A percentile compares a stretch with the other conserved stretches of the same genome.
phyloP scores from a whole-genome alignment of 2,329 filamentous ascomycete genomes.

The Aureobasidium melanogenum region DNA sequence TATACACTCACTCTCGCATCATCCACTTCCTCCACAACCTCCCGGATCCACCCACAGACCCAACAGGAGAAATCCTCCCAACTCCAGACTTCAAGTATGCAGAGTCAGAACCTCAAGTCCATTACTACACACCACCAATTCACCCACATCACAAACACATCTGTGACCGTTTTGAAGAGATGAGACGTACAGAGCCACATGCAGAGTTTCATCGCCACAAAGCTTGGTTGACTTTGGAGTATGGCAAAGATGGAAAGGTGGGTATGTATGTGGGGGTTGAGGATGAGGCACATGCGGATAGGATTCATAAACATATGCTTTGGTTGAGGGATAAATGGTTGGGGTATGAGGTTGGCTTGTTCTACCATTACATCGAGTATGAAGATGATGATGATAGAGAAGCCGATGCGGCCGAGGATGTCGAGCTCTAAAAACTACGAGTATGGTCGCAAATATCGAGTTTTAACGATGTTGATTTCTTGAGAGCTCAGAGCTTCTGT shows the following conservation, averaged over 20 bases:
- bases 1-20: background rate
- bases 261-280: background rate
- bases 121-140: background rate
- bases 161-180: background rate
- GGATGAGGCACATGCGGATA: background rate
- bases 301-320: background rate
- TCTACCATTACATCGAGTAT: background rate
- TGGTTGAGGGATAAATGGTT: slow-evolving; percentile 3
- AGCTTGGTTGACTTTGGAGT: background rate
- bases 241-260: background rate
- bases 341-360: background rate
- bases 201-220: background rate
- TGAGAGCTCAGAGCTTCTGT: too few relatives aligned
- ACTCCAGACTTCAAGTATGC: background rate
- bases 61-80: background rate
- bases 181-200: background rate
- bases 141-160: background rate
- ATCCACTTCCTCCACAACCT: background rate
- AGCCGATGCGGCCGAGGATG: background rate
- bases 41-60: background rate
- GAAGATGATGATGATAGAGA: background rate
- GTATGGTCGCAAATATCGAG: too few relatives aligned
- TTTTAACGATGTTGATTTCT: too few relatives aligned
- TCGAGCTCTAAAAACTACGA: too few relatives aligned
- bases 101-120: background rate